Evolutionary conservation across 2,329 filamentous ascomycete genomes (phyloP), one percentile per base, ranked within the genome.

Genomic region (Diplodia seriata): DNA sequence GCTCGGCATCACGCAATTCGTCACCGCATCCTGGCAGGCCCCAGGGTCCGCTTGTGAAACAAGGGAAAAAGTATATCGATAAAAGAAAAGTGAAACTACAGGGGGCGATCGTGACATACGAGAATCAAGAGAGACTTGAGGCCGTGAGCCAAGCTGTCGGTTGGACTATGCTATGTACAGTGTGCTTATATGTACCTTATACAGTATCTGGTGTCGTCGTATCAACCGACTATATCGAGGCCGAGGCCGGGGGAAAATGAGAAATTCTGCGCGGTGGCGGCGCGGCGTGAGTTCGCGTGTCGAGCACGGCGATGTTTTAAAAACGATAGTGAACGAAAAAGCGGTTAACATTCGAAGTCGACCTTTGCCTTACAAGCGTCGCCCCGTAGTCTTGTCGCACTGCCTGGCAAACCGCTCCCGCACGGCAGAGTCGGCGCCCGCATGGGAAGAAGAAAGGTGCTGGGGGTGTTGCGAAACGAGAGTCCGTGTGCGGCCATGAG

Each of bases 281-380:
- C 47, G 59, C 47, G 59, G 47, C 47, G 59, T 63, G 59, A 51
- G 26, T 31, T 63, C 40, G 59, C 59, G 59, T 63, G 59, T 63
- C 47, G 50, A 38, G 59, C 59, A 63, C 47, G 43, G 59, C 59
- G 43, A 33, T 51, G 47, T 23, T 49, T 31, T 33, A 63, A 47
- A 47, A 49, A 51, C 23, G 43, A 47, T 63, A 53, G 59, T 63
- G 59, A 53, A 50, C 26, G 40, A 50, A 61, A 55, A 63, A 38
- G 59, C 59, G 47, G 47, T 51, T 63, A 38, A 38, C 59, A 63
- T 63, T 63, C 29, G 59, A 63, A 51, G 59, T 63, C 59, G 59
- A 51, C 59, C 59, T 63, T 63, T 63, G 18, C 18, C 26, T n/a
- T 50, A 50, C 59, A 62, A 62, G 43, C 23, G 59, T 38, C 59